Conservation (phyloP, 1,284 basidiomycete genomes). For the Heterobasidion occidentale region DNA sequence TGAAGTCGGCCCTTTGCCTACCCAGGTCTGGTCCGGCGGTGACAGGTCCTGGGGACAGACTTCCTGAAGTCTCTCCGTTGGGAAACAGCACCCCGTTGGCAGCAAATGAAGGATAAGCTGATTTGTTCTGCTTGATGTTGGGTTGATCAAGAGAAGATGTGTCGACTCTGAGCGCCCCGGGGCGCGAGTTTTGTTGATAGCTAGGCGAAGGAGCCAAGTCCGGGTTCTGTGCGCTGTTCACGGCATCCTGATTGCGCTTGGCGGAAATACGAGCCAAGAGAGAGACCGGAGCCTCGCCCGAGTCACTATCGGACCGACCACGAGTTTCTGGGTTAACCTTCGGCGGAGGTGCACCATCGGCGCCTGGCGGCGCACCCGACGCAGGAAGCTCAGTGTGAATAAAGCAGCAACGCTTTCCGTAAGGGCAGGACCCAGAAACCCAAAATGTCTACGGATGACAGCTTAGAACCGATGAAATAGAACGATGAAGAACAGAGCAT, state of each 20-base stretch:
- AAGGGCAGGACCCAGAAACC: constrained; percentile 86
- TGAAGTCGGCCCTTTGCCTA: constrained; percentile 63
- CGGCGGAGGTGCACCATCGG: constrained; percentile 41
- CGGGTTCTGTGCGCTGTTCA: constrained; percentile 32
- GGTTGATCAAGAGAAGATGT: constrained; percentile 55
- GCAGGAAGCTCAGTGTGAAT: constrained; percentile 79
- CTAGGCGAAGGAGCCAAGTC: constrained; percentile 29
- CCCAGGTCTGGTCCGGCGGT: constrained; percentile 79
- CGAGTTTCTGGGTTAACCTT: constrained; percentile 44
- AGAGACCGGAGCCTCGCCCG: constrained; percentile 62
- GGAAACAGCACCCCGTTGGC: constrained; percentile 64
- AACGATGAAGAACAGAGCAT: constrained; percentile 20
- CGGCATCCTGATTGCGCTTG: constrained; percentile 48
- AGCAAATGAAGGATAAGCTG: constrained; percentile 70
- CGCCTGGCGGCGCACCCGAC: constrained; percentile 42
- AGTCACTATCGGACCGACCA: constrained; percentile 69
- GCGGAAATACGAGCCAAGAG: constrained; percentile 66
- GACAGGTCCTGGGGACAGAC: constrained; percentile 68
- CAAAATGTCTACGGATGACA: constrained; percentile 63
- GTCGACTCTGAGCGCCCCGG: constrained; percentile 64
- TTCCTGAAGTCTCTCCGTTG: constrained; percentile 47
- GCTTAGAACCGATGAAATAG: constrained; percentile 2
- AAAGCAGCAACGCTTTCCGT: constrained; percentile 86
- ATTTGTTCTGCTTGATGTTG: constrained; percentile 54
- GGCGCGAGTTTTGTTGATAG: constrained; percentile 37